A percentile compares a stretch with the other conserved stretches of the same genome.
These are phyloP conservation scores for Gastrolobium villosum DNA, from an alignment of 306 rosid species.

Conservation along the genomic window DNA sequence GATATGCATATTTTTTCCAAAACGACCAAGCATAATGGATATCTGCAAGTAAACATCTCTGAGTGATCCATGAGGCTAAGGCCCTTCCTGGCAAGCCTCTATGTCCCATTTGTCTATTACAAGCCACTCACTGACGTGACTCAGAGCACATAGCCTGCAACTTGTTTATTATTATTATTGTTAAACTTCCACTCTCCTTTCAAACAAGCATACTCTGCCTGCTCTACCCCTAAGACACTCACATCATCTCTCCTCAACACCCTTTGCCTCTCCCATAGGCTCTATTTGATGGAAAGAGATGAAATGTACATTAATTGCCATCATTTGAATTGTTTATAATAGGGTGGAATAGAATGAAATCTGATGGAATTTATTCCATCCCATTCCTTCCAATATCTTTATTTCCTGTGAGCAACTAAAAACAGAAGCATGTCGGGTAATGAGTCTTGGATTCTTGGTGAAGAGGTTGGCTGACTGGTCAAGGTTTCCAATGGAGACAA, in stretches of 20 bases:
- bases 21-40: not conserved
- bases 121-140: not conserved
- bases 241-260: constrained; percentile 1
- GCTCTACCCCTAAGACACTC: not conserved
- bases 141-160: not conserved
- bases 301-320: too few species aligned
- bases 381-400: too few species aligned
- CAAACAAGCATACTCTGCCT: not conserved
- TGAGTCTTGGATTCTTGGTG: too few species aligned
- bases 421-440: too few species aligned
- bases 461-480: too few species aligned
- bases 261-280: not conserved
- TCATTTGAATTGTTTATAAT: too few species aligned
- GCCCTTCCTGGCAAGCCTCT: constrained; percentile 13
- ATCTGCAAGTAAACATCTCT: not conserved
- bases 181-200: not conserved
- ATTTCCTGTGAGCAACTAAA: too few species aligned
- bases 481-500: too few species aligned
- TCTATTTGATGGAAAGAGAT: too few species aligned
- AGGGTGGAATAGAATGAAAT: too few species aligned
- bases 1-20: not conserved
- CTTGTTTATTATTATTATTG: not conserved
- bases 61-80: constrained; percentile 2
- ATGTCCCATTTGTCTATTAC: not conserved
- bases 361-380: too few species aligned